Evolutionary conservation across 1,284 basidiomycete genomes (phyloP), one percentile per base, ranked within the genome.

Genomic region (Austroboletus sp.): DNA sequence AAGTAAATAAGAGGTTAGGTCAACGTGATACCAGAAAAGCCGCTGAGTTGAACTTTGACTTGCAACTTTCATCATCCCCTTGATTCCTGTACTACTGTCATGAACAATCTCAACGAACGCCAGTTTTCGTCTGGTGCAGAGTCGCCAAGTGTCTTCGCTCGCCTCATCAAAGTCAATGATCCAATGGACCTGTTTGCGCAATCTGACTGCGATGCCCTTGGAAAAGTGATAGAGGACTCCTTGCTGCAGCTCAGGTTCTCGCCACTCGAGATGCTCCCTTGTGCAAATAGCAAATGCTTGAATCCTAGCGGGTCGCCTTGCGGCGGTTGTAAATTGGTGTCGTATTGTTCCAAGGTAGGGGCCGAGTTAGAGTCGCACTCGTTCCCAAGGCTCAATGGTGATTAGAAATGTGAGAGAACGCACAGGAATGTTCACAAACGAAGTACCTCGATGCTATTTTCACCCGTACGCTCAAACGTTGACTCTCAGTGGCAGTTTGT

Each of bases 291-390:
- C 29, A 23, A 41, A 38, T 70, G 69, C 40, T 2, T 21, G 0
- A 58, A 61, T 13, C 48, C 51, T 0, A 64, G 58, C 2, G 61
- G 25, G 3, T 35, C 56, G 48, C 55, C 58, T 25, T 71, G 70
- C 44, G 46, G 51, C 32, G 54, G 40, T 11, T 71, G 69, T 43
- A 66, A 55, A 46, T 47, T 71, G 3, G 69, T 67, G 6, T 66
- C 66, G 1, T 71, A 71, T 43, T 71, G 69, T 46, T 71, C 69
- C 1, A 62, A 65, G 54, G 62, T 65, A 42, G 40, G 50, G 2
- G 4, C 15, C 0, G 6, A 6, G 16, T 40, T 38, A 10, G 8
- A 9, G 17, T 25, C 13, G 11, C 11, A 16, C 4, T 25, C 10
- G 13, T 30, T 17, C 15, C 4, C 13, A 26, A 35, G 30, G 13